These are phyloP conservation scores for Aureobasidium sp. DNA, from an alignment of 2,329 filamentous ascomycete genomes.

Conservation along the genomic window DNA sequence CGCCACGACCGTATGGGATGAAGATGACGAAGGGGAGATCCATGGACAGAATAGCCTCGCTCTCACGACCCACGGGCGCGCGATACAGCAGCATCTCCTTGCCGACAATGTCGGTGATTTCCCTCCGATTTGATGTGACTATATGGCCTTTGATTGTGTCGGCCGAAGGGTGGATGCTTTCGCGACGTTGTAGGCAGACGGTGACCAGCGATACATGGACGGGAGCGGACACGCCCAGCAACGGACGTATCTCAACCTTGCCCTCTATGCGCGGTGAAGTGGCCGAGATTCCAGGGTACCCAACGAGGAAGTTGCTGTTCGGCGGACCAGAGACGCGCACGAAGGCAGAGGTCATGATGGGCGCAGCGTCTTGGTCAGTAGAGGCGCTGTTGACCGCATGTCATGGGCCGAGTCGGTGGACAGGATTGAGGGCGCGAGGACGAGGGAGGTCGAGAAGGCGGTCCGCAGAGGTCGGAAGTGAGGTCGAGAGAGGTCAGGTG, in stretches of 20 bases:
- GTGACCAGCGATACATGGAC: slow-evolving; percentile 88
- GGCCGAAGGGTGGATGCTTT: slow-evolving; percentile 93
- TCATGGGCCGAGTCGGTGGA: background rate
- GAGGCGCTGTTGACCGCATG: slow-evolving; percentile 12
- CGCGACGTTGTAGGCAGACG: slow-evolving; percentile 85
- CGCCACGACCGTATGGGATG: slow-evolving; percentile 87
- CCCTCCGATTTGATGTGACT: slow-evolving; percentile 73
- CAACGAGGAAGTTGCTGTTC: slow-evolving; percentile 93
- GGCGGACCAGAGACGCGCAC: slow-evolving; percentile 96
- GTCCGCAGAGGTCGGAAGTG: background rate
- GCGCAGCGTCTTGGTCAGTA: slow-evolving; percentile 16
- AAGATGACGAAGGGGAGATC: slow-evolving; percentile 96
- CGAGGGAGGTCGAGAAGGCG: background rate
- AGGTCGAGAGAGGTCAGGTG: background rate
- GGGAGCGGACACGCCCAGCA: slow-evolving; percentile 76
- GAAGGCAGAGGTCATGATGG: slow-evolving; percentile 54
- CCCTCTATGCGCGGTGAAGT: slow-evolving; percentile 97
- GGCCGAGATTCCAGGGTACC: slow-evolving; percentile 95
- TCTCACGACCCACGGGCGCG: slow-evolving; percentile 74
- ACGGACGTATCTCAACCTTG: slow-evolving; percentile 91
- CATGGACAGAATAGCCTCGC: slow-evolving; percentile 88
- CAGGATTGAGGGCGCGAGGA: background rate
- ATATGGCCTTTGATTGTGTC: slow-evolving; percentile 92
- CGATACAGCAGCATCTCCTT: slow-evolving; percentile 92
- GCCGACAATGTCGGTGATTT: slow-evolving; percentile 85